Conservation (phyloP, 306 rosid genomes). For the Trifolium subterraneum region DNA sequence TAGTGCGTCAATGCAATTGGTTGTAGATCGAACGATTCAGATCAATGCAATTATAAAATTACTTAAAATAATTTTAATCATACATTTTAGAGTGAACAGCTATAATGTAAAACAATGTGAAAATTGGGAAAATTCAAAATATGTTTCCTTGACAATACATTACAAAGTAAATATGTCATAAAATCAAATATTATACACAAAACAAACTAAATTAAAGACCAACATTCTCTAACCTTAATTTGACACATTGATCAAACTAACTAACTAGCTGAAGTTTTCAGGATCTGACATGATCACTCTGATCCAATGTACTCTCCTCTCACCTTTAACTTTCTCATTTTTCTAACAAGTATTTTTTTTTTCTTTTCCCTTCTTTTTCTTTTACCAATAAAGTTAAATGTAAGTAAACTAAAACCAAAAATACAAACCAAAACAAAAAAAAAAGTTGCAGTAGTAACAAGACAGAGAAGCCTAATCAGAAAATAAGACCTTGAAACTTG, state of each 20-base stretch:
- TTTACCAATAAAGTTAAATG: constrained; percentile 22
- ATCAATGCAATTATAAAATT: no score
- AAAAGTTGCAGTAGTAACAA: constrained; percentile 1
- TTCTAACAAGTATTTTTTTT: constrained; percentile 27
- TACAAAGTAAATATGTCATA: no score
- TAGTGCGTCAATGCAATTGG: no score
- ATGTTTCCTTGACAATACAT: not conserved
- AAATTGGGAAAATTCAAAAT: no score
- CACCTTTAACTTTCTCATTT: constrained; percentile 45
- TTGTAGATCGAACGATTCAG: no score
- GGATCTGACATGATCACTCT: constrained; percentile 93
- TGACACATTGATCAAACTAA: constrained; percentile 46
- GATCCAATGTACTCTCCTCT: constrained; percentile 63
- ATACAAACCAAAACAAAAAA: constrained; percentile 7
- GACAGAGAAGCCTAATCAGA: constrained; percentile 41
- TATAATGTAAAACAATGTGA: no score
- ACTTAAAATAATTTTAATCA: no score
- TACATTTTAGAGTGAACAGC: no score
- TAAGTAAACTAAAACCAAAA: constrained; percentile 38
- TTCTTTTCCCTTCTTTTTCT: not conserved
- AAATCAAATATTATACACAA: no score
- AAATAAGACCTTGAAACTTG: constrained; percentile 31
- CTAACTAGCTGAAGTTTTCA: constrained; percentile 61
- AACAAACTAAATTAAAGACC: no score
- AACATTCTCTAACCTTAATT: constrained; percentile 20